Percentiles rank a stretch among this genome's conserved stretches.
phyloP scores from a whole-genome alignment of 129 eudicot genomes.

The Erigeron canadensis region DNA sequence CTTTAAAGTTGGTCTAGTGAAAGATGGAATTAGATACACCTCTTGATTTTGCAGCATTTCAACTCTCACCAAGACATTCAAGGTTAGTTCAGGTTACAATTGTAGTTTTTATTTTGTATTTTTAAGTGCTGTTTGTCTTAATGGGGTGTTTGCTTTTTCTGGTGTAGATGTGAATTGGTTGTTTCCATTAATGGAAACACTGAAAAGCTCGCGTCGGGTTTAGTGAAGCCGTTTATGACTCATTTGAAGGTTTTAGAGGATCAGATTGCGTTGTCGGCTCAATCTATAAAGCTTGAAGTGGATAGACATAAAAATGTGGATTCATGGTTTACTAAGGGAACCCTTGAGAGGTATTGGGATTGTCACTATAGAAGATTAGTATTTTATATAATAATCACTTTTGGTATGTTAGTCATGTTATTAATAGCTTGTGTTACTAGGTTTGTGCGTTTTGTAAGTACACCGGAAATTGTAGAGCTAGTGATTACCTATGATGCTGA shows the following conservation, averaged over 20 bases:
- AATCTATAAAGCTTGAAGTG: constrained; percentile 78
- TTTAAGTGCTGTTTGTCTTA: neutral
- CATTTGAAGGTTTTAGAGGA: constrained; percentile 87
- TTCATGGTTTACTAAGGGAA: constrained; percentile 96
- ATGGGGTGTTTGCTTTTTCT: constrained; percentile 6
- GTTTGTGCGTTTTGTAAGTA: constrained; percentile 96
- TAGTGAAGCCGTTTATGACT: constrained; percentile 78
- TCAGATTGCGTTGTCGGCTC: constrained; percentile 67
- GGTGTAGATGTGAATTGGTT: constrained; percentile 77
- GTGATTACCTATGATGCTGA: constrained; percentile 88
- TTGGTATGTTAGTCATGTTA: constrained; percentile 1
- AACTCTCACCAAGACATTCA: constrained; percentile 87
- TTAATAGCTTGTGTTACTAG: constrained; percentile 35
- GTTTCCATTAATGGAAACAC: constrained; percentile 73
- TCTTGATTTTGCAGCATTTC: constrained; percentile 90
- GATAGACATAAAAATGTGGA: constrained; percentile 59
- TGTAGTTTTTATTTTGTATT: neutral
- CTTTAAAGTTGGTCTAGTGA: constrained; percentile 25
- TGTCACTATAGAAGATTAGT: neutral
- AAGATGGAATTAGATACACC: constrained; percentile 69
- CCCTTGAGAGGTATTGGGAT: constrained; percentile 82
- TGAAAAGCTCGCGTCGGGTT: constrained; percentile 94
- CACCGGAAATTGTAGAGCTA: constrained; percentile 90
- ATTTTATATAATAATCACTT: no score
- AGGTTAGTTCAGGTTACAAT: constrained; percentile 39